phyloP scores from a whole-genome alignment of 2,329 filamentous ascomycete species.

The Keithomyces neogunnii region DNA sequence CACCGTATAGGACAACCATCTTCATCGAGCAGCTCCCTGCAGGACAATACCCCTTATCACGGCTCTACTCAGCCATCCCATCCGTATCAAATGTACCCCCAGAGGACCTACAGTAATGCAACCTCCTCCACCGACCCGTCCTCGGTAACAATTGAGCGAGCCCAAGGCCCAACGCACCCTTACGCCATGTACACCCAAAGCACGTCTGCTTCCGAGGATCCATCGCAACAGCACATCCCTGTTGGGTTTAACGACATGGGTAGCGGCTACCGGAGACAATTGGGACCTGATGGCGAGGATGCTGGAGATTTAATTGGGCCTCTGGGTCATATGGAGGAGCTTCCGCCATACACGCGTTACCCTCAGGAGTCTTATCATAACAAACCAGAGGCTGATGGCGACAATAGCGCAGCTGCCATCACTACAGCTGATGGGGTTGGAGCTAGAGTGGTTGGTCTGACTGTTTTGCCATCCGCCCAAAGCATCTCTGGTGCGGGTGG shows the following conservation, averaged over 20 bases:
- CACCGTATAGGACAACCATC: constrained; percentile 4
- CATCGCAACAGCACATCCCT: constrained; percentile 38
- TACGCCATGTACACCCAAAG: constrained; percentile 83
- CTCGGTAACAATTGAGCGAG: constrained; percentile 44
- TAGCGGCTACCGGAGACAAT: constrained; percentile 59
- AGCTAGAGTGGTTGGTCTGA: not conserved
- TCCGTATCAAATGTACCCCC: constrained; percentile 77
- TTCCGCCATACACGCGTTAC: constrained; percentile 87
- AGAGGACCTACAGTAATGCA: constrained; percentile 61
- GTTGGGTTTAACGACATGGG: constrained; percentile 67
- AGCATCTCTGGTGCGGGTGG: constrained; percentile 50
- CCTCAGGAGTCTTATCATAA: constrained; percentile 61
- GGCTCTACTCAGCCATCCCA: constrained; percentile 69
- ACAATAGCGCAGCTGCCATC: constrained; percentile 7
- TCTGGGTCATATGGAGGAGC: constrained; percentile 80
- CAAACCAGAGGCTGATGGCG: constrained; percentile 18
- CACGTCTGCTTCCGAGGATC: constrained; percentile 49
- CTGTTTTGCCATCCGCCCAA: constrained; percentile 1
- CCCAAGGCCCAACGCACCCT: constrained; percentile 67
- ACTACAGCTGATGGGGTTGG: not conserved
- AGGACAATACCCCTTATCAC: constrained; percentile 56
- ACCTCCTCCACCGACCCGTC: constrained; percentile 56
- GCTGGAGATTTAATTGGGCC: constrained; percentile 79
- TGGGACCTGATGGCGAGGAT: constrained; percentile 78
- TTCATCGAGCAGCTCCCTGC: constrained; percentile 15